Conservation (phyloP, 345 rosid genomes). For the Syzygium oleosum region DNA sequence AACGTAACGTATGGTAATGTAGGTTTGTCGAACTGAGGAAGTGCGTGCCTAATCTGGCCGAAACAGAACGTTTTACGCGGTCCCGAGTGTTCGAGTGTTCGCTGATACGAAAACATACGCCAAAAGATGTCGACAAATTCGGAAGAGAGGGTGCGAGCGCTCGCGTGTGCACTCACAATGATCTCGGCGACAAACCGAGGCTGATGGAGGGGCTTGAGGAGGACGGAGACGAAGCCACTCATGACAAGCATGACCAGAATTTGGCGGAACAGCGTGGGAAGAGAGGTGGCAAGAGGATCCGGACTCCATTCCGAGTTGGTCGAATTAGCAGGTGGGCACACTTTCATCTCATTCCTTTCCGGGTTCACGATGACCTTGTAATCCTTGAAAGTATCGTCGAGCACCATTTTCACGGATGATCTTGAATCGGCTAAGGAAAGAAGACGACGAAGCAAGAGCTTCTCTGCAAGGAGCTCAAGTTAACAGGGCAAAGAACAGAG, state of each 20-base stretch:
- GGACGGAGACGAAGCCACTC: slow-evolving; percentile 6
- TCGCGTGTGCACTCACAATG: slow-evolving; percentile 9
- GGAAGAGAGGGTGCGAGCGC: background rate
- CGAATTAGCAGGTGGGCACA: slow-evolving; percentile 3
- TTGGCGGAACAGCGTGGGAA: slow-evolving; percentile 17
- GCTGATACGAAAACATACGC: background rate
- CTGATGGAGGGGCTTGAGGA: slow-evolving; percentile 15
- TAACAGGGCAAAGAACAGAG: background rate
- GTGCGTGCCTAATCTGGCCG: background rate
- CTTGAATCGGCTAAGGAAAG: background rate
- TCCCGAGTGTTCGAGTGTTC: background rate
- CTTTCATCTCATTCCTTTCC: background rate
- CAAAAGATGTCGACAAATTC: background rate
- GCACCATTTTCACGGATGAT: background rate
- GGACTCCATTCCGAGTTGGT: background rate
- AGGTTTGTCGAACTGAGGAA: background rate
- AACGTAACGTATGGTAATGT: background rate
- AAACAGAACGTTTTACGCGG: background rate
- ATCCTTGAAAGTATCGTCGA: fast-evolving
- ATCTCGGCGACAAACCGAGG: slow-evolving; percentile 19
- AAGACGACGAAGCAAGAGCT: background rate
- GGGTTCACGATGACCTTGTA: background rate
- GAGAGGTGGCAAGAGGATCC: slow-evolving; percentile 7
- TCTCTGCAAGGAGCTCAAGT: background rate
- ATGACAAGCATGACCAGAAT: background rate